Conservation (phyloP, 805 yeast genomes). For the Spathaspora boniae region DNA sequence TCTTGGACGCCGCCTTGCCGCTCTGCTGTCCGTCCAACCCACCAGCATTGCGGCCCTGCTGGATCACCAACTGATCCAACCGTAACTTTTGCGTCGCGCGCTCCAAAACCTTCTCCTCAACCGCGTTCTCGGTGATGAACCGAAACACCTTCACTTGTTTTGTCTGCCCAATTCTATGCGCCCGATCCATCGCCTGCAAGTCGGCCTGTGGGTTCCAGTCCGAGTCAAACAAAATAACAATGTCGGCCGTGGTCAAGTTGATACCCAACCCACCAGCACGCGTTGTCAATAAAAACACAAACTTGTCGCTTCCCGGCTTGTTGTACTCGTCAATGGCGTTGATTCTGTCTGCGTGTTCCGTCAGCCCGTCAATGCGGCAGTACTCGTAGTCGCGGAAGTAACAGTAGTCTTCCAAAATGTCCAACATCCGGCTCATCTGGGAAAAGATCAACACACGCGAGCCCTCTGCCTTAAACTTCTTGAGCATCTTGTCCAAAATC, state of each 20-base stretch:
- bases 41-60: slow-evolving; percentile 56
- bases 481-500: slow-evolving; percentile 64
- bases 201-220: slow-evolving; percentile 93
- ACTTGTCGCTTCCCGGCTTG: slow-evolving; percentile 68
- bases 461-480: slow-evolving; percentile 62
- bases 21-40: slow-evolving; percentile 30
- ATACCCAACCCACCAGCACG: slow-evolving; percentile 92
- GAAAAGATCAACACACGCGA: slow-evolving; percentile 76
- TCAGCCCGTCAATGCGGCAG: slow-evolving; percentile 81
- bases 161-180: slow-evolving; percentile 84
- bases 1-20: slow-evolving; percentile 51
- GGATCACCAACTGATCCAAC: slow-evolving; percentile 78
- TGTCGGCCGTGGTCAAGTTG: slow-evolving; percentile 76
- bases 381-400: slow-evolving; percentile 64
- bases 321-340: slow-evolving; percentile 76
- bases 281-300: slow-evolving; percentile 73
- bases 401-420: slow-evolving; percentile 77
- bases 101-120: slow-evolving; percentile 78
- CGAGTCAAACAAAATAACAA: slow-evolving; percentile 71
- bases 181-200: slow-evolving; percentile 86
- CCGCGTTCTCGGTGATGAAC: slow-evolving; percentile 76
- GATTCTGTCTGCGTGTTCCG: slow-evolving; percentile 75
- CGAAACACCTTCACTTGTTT: slow-evolving; percentile 79
- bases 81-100: slow-evolving; percentile 78
- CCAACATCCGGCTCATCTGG: slow-evolving; percentile 81